A percentile compares a stretch with the other conserved stretches of the same genome.
Evolutionary conservation across 2,329 filamentous ascomycete genomes (phyloP).

Genomic region (Cladosporium phlei): DNA sequence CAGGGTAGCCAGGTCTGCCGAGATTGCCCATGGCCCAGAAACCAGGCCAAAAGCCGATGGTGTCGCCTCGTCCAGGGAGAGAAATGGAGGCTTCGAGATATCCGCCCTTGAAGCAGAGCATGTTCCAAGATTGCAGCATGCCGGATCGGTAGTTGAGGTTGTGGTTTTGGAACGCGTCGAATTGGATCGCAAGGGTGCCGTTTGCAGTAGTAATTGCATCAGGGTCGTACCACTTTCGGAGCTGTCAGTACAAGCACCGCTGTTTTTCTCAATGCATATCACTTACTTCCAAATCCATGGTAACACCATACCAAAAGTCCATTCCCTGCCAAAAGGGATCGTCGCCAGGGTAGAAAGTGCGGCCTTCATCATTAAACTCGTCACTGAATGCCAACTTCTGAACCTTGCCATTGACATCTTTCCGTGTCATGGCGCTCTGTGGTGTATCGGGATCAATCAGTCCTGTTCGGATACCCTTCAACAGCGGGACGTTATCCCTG

Average conservation of each 20-base stretch:
- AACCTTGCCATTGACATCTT: conserved; percentile 42
- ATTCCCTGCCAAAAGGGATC: conserved; percentile 52
- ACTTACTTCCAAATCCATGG: conserved; percentile 41
- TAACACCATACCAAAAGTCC: conserved; percentile 53
- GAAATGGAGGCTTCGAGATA: conserved; percentile 51
- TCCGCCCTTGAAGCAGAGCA: conserved; percentile 52
- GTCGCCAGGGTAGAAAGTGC: conserved; percentile 54
- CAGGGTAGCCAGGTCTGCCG: conserved; percentile 48
- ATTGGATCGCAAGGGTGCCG: conserved; percentile 43
- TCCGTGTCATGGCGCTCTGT: conserved; percentile 40
- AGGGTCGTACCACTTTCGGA: conserved; percentile 43
- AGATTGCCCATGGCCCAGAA: conserved; percentile 54
- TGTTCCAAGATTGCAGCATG: conserved; percentile 52
- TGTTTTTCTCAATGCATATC: neutral
- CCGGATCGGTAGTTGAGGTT: conserved; percentile 45
- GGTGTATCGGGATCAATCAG: conserved; percentile 53
- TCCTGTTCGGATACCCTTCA: conserved; percentile 44
- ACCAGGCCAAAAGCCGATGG: conserved; percentile 50
- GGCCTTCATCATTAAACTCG: conserved; percentile 50
- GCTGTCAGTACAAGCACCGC: neutral
- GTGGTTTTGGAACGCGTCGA: conserved; percentile 46
- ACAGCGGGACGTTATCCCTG: conserved; percentile 37
- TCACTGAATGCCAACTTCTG: conserved; percentile 52
- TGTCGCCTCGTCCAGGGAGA: conserved; percentile 46
- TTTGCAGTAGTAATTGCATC: conserved; percentile 48